Conservation (phyloP, 2,329 filamentous ascomycete species). For the Penicillium crustosum region DNA sequence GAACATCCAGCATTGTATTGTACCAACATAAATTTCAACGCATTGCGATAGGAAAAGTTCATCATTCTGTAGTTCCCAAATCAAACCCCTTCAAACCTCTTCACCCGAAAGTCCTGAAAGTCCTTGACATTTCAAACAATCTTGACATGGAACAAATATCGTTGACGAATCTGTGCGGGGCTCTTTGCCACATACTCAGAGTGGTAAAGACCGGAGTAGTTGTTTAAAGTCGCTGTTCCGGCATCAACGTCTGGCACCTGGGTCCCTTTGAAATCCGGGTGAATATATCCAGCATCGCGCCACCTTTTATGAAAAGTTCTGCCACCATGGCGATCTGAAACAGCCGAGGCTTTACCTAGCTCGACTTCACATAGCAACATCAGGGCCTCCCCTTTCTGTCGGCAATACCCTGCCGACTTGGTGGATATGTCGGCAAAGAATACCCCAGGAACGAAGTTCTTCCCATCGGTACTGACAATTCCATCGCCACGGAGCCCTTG, state of each 20-base stretch:
- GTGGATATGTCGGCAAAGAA: slow-evolving; percentile 18
- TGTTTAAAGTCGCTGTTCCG: not conserved
- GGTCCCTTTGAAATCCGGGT: slow-evolving; percentile 9
- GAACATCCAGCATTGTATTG: not conserved
- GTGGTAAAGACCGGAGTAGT: not conserved
- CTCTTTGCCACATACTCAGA: slow-evolving; percentile 45
- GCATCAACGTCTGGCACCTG: slow-evolving; percentile 9
- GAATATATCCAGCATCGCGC: slow-evolving; percentile 13
- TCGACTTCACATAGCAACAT: slow-evolving; percentile 23
- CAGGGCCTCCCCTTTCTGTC: not conserved
- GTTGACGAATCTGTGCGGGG: slow-evolving; percentile 41
- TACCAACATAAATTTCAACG: not conserved
- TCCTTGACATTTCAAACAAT: slow-evolving; percentile 17
- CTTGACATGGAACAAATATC: slow-evolving; percentile 39
- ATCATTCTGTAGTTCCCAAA: not conserved
- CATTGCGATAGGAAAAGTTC: not conserved
- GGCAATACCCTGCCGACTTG: slow-evolving; percentile 13
- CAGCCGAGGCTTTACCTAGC: not conserved
- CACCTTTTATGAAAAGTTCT: not conserved
- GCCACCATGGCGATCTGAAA: not conserved
- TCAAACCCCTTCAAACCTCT: not conserved
- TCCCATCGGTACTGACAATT: not conserved
- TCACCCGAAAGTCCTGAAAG: not conserved
- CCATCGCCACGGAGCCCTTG: slow-evolving; percentile 14
- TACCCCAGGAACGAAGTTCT: slow-evolving; percentile 8